phyloP scores from a whole-genome alignment of 2,329 filamentous ascomycete genomes.

The Pezicula radicicola region DNA sequence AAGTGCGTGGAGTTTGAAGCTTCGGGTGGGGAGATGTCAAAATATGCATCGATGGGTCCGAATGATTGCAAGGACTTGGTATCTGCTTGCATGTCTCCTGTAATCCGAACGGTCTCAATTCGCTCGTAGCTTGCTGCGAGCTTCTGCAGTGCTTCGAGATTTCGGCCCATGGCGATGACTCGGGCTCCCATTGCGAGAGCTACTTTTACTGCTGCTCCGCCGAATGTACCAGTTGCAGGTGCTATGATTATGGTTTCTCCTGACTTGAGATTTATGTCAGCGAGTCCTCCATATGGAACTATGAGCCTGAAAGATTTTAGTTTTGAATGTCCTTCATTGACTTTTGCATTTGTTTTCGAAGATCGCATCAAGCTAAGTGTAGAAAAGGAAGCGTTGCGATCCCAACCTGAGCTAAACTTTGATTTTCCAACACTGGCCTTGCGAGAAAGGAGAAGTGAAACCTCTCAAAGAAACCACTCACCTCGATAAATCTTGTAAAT shows the following conservation, averaged over 20 bases:
- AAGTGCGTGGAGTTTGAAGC: conserved; percentile 39
- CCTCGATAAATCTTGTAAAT: too few relatives aligned
- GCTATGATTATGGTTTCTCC: conserved; percentile 42
- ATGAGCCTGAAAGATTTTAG: neutral
- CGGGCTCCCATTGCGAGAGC: conserved; percentile 44
- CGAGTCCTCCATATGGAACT: conserved; percentile 10
- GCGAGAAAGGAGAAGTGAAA: too few relatives aligned
- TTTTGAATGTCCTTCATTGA: too few relatives aligned
- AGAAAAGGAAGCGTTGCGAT: too few relatives aligned
- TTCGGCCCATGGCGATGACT: conserved; percentile 29
- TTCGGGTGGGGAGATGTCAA: conserved; percentile 42
- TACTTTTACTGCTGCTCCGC: conserved; percentile 36
- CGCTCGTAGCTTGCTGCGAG: neutral
- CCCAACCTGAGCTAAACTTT: too few relatives aligned
- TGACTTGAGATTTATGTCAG: conserved; percentile 34
- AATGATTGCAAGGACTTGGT: conserved; percentile 16
- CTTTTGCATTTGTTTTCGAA: too few relatives aligned
- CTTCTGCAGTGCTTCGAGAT: conserved; percentile 30
- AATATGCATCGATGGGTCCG: conserved; percentile 35
- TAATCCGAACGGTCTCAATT: conserved; percentile 38
- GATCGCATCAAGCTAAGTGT: too few relatives aligned
- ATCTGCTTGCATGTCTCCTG: conserved; percentile 32
- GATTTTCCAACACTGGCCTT: too few relatives aligned
- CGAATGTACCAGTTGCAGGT: conserved; percentile 43
- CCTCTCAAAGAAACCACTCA: too few relatives aligned